phyloP scores from a whole-genome alignment of 495 filamentous ascomycete species.

The Penicillium argentinense region DNA sequence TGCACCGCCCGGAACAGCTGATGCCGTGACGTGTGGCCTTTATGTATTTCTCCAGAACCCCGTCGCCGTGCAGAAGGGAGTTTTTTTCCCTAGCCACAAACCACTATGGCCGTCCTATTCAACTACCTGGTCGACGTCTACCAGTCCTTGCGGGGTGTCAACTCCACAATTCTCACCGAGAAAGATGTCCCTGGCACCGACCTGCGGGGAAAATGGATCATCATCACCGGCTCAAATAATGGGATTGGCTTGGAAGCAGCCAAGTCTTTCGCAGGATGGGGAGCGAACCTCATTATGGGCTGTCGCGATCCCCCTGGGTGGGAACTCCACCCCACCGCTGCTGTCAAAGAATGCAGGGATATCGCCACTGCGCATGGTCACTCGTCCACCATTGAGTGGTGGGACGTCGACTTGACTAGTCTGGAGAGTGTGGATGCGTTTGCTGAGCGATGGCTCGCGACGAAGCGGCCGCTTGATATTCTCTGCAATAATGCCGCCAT shows the following conservation, averaged over 20 bases:
- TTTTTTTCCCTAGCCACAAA: too few relatives aligned
- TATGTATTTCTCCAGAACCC: too few relatives aligned
- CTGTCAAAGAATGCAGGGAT: constrained; percentile 14
- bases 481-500: constrained; percentile 31
- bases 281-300: constrained; percentile 31
- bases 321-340: constrained; percentile 21
- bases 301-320: constrained; percentile 27
- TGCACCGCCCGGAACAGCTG: too few relatives aligned
- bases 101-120: constrained; percentile 8
- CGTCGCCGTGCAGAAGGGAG: too few relatives aligned
- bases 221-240: constrained; percentile 35
- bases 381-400: constrained; percentile 42
- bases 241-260: constrained; percentile 36
- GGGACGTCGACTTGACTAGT: constrained; percentile 50
- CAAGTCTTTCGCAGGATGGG: constrained; percentile 20
- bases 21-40: too few relatives aligned
- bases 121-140: not conserved
- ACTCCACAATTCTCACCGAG: constrained; percentile 15
- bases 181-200: constrained; percentile 11
- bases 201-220: constrained; percentile 30
- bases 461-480: constrained; percentile 17
- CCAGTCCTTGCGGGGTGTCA: constrained; percentile 6
- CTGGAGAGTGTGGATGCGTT: constrained; percentile 48
- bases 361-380: constrained; percentile 17
- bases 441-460: constrained; percentile 22